These are phyloP conservation scores for Myxozyma sirexii DNA, from an alignment of 805 yeast genomes.

Conservation along the genomic window DNA sequence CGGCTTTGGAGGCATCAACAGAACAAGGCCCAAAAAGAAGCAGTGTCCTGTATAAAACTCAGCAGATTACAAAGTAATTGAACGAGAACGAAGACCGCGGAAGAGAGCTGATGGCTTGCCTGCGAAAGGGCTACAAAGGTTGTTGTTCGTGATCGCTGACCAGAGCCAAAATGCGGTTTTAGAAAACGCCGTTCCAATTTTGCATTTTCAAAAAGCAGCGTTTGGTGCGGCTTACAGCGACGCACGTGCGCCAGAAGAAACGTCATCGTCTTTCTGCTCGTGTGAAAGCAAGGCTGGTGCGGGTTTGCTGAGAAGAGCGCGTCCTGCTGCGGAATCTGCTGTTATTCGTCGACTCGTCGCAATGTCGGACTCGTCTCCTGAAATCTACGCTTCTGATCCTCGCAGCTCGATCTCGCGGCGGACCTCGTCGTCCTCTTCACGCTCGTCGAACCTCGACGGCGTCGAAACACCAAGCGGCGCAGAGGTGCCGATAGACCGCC, in stretches of 20 bases:
- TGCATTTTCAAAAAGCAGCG: not conserved
- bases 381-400: conserved; percentile 4
- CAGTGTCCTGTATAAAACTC: too few relatives aligned
- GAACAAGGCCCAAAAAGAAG: not conserved
- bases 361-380: conserved; percentile 18
- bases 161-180: not conserved
- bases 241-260: conserved; percentile 2
- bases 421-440: conserved; percentile 16
- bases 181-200: too few relatives aligned
- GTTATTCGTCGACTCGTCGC: too few relatives aligned
- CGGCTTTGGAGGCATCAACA: conserved; percentile 26
- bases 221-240: not conserved
- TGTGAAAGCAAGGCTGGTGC: not conserved
- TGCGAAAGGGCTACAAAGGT: too few relatives aligned
- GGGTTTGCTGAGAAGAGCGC: too few relatives aligned
- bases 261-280: not conserved
- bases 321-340: too few relatives aligned
- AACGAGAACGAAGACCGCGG: too few relatives aligned
- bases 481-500: conserved; percentile 37
- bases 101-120: too few relatives aligned
- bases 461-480: conserved; percentile 15
- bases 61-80: too few relatives aligned
- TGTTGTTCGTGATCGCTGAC: too few relatives aligned
- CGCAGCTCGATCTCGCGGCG: not conserved
- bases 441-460: conserved; percentile 13